Conservation (phyloP, 1,139 yeast genomes). For the Arxiozyma bovina region DNA sequence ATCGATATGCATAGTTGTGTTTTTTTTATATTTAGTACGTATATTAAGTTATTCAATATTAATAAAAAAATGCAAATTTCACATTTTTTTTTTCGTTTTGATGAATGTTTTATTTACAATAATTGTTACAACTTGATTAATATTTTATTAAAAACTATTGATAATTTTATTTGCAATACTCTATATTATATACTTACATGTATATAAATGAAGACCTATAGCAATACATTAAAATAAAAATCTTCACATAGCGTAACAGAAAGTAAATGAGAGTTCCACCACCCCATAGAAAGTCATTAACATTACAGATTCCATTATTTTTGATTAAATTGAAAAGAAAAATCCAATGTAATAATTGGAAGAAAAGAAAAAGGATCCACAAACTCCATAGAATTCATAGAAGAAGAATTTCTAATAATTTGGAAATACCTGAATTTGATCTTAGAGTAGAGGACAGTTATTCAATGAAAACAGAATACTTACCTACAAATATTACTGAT, state of each 20-base stretch:
- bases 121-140: no score
- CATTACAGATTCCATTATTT: constrained; percentile 11
- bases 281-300: constrained; percentile 23
- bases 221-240: no score
- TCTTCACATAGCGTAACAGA: not conserved
- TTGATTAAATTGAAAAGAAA: constrained; percentile 11
- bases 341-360: constrained; percentile 15
- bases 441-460: constrained; percentile 23
- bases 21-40: no score
- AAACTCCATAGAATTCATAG: not conserved
- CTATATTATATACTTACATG: no score
- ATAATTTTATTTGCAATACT: not conserved
- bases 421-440: constrained; percentile 15
- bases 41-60: no score
- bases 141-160: not conserved
- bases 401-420: not conserved
- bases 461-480: constrained; percentile 18
- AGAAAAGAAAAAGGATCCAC: constrained; percentile 15
- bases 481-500: constrained; percentile 12
- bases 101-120: no score
- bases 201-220: no score
- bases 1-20: no score
- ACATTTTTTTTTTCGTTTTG: no score
- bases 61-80: no score
- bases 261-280: constrained; percentile 30